Conservation (phyloP, 805 yeast species). For the Zygotorulaspora florentina region DNA sequence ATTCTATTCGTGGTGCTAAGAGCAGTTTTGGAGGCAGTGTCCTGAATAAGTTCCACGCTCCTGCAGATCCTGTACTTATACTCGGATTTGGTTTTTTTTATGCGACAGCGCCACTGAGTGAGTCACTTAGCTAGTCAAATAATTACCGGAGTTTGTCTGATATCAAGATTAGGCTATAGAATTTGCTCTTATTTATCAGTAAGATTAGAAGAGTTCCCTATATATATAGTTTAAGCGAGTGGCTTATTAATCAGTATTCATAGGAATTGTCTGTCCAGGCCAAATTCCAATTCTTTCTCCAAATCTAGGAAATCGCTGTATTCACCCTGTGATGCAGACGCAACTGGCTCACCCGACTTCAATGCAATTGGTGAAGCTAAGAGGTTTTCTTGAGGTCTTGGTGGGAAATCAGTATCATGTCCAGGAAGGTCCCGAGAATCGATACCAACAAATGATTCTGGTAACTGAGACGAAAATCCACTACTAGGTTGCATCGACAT, state of each 20-base stretch:
- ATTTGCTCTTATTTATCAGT: too few relatives aligned
- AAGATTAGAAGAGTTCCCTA: too few relatives aligned
- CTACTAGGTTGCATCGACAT: conserved; percentile 21
- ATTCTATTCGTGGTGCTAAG: conserved; percentile 4
- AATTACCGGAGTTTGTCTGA: too few relatives aligned
- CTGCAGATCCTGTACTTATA: neutral
- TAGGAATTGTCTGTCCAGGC: conserved; percentile 51
- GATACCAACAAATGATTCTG: conserved; percentile 40
- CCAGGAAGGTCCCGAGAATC: conserved; percentile 43
- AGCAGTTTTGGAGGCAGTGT: neutral
- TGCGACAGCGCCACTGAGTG: too few relatives aligned
- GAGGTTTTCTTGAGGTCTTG: conserved; percentile 55
- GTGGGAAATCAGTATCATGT: conserved; percentile 48
- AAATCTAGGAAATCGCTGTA: conserved; percentile 40
- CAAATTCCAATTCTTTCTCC: conserved; percentile 65
- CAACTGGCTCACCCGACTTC: conserved; percentile 8
- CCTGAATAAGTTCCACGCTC: neutral
- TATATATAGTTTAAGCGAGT: neutral
- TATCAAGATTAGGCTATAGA: too few relatives aligned
- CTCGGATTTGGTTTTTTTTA: too few relatives aligned
- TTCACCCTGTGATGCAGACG: conserved; percentile 20
- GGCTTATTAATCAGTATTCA: neutral
- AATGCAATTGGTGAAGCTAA: conserved; percentile 24
- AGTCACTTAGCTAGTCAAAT: too few relatives aligned
- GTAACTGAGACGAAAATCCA: conserved; percentile 21